phyloP scores from a whole-genome alignment of 306 rosid species.

The Oemleria cerasiformis region DNA sequence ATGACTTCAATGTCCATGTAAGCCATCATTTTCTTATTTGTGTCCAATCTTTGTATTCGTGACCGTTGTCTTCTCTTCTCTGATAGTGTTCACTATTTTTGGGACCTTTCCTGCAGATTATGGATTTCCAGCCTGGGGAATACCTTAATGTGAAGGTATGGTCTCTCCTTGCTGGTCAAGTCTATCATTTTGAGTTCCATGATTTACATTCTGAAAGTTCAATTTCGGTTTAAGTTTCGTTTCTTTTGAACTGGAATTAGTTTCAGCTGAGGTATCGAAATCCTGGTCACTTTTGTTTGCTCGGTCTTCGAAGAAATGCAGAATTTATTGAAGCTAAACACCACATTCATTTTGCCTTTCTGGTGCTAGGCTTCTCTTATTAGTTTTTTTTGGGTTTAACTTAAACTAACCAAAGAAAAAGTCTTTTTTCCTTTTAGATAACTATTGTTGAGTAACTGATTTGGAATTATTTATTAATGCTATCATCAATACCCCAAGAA shows the following conservation, averaged over 20 bases:
- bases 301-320: neutral
- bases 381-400: too few relatives aligned
- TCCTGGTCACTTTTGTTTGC: neutral
- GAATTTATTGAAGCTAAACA: neutral
- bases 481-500: neutral
- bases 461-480: neutral
- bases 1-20: slow-evolving; percentile 96
- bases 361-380: too few relatives aligned
- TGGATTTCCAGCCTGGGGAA: slow-evolving; percentile 97
- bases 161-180: slow-evolving; percentile 11
- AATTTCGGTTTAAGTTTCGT: neutral
- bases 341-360: neutral
- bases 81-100: slow-evolving; percentile 18
- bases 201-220: neutral
- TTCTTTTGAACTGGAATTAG: neutral
- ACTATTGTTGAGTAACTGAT: neutral
- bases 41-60: slow-evolving; percentile 10
- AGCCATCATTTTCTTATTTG: slow-evolving; percentile 26
- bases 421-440: neutral
- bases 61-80: slow-evolving; percentile 8
- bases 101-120: slow-evolving; percentile 54
- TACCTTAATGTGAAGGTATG: slow-evolving; percentile 87
- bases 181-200: neutral
- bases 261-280: neutral
- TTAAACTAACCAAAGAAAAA: too few relatives aligned